Conservation (phyloP, 768 basidiomycete species). For the Pseudohyphozyma bogoriensis region DNA sequence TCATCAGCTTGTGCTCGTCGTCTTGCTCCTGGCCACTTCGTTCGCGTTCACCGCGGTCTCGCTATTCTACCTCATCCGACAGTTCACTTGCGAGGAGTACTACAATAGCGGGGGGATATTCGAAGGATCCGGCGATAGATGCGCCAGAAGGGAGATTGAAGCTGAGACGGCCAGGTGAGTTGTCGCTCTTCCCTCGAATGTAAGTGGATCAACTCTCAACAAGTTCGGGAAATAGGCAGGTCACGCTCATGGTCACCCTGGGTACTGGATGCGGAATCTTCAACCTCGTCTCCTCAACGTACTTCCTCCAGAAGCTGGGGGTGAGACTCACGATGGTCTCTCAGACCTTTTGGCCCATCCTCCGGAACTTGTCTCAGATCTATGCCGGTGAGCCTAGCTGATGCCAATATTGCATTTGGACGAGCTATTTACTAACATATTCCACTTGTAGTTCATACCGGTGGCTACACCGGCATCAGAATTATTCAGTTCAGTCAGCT, state of each 20-base stretch:
- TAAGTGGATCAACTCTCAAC: no score
- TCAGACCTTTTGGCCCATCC: conserved; percentile 34
- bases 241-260: conserved; percentile 33
- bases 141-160: conserved; percentile 31
- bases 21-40: no score
- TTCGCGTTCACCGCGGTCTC: conserved; percentile 35
- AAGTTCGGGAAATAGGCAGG: no score
- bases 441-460: conserved; percentile 13
- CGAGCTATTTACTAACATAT: background rate
- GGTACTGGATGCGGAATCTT: conserved; percentile 29
- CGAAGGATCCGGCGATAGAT: conserved; percentile 29
- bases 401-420: background rate
- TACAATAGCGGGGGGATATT: conserved; percentile 24
- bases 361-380: conserved; percentile 35
- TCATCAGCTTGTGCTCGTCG: no score
- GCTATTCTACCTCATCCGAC: conserved; percentile 33
- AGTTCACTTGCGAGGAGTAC: conserved; percentile 36
- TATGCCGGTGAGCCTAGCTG: conserved; percentile 12
- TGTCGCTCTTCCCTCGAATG: no score
- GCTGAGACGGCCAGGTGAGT: conserved; percentile 27
- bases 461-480: conserved; percentile 28
- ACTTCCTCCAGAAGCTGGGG: conserved; percentile 31
- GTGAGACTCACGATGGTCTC: conserved; percentile 33
- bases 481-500: conserved; percentile 35
- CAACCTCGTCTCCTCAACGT: conserved; percentile 36